These are phyloP conservation scores for Neonectria hederae DNA, from an alignment of 2,329 filamentous ascomycete species.

Conservation along the genomic window DNA sequence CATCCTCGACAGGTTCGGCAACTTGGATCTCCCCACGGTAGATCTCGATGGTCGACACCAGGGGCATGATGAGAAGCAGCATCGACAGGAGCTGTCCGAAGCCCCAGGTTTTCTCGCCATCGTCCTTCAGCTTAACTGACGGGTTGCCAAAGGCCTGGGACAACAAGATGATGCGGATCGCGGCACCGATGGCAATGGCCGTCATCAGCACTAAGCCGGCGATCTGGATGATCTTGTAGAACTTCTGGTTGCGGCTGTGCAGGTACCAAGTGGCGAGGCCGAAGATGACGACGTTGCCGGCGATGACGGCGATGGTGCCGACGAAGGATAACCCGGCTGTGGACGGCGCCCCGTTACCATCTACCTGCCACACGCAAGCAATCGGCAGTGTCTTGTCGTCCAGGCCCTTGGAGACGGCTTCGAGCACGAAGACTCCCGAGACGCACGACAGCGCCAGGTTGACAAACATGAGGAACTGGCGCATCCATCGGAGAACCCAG, in stretches of 20 bases:
- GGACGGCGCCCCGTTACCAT: slow-evolving; percentile 47
- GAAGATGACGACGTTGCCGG: slow-evolving; percentile 67
- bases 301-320: slow-evolving; percentile 70
- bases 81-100: slow-evolving; percentile 39
- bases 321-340: slow-evolving; percentile 61
- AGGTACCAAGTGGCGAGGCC: slow-evolving; percentile 71
- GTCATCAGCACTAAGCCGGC: slow-evolving; percentile 64
- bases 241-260: slow-evolving; percentile 63
- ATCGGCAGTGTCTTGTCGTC: slow-evolving; percentile 65
- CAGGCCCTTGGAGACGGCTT: slow-evolving; percentile 62
- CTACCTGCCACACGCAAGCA: slow-evolving; percentile 66
- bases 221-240: slow-evolving; percentile 64
- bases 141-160: slow-evolving; percentile 65
- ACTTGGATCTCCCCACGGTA: slow-evolving; percentile 58
- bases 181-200: slow-evolving; percentile 67
- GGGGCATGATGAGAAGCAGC: slow-evolving; percentile 37
- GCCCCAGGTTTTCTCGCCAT: slow-evolving; percentile 38
- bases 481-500: slow-evolving; percentile 72
- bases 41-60: slow-evolving; percentile 69
- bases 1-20: slow-evolving; percentile 54
- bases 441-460: slow-evolving; percentile 68
- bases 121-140: slow-evolving; percentile 39
- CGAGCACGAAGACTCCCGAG: slow-evolving; percentile 65
- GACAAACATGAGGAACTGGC: slow-evolving; percentile 72
- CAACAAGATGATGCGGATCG: slow-evolving; percentile 64